Conservation (phyloP, 73 alveolate species). For the Paramecium octaurelia region DNA sequence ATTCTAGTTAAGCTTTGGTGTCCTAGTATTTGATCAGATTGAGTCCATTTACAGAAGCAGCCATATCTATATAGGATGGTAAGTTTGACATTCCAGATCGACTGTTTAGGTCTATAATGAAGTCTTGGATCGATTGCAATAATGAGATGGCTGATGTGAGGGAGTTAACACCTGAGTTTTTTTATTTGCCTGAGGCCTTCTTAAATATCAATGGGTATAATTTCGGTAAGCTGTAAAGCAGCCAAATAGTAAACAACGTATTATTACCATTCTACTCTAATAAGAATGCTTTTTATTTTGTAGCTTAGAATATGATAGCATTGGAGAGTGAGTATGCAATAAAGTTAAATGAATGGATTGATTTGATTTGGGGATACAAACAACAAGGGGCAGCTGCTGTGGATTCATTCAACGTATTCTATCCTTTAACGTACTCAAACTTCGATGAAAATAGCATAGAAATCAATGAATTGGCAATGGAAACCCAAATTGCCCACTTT, state of each 20-base stretch:
- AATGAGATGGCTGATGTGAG: constrained; percentile 92
- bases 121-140: constrained; percentile 73
- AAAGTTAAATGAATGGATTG: constrained; percentile 77
- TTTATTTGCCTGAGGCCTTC: constrained; percentile 89
- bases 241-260: constrained; percentile 71
- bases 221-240: constrained; percentile 81
- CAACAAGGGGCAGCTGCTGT: constrained; percentile 82
- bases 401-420: constrained; percentile 68
- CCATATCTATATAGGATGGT: constrained; percentile 89
- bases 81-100: constrained; percentile 93
- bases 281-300: constrained; percentile 73
- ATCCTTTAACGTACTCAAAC: constrained; percentile 77
- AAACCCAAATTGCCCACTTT: constrained; percentile 80
- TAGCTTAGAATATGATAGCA: constrained; percentile 66
- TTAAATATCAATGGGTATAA: constrained; percentile 45
- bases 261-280: constrained; percentile 74
- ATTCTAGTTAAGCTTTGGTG: constrained; percentile 92
- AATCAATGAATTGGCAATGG: constrained; percentile 72
- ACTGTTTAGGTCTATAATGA: constrained; percentile 78
- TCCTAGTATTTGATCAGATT: constrained; percentile 85
- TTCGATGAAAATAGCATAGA: constrained; percentile 75
- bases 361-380: constrained; percentile 80
- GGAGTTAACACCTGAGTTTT: constrained; percentile 96
- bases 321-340: constrained; percentile 72
- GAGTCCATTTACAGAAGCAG: constrained; percentile 90